Base-by-base conservation (phyloP, 306 rosid genomes). In the Hippophae tibetana region DNA sequence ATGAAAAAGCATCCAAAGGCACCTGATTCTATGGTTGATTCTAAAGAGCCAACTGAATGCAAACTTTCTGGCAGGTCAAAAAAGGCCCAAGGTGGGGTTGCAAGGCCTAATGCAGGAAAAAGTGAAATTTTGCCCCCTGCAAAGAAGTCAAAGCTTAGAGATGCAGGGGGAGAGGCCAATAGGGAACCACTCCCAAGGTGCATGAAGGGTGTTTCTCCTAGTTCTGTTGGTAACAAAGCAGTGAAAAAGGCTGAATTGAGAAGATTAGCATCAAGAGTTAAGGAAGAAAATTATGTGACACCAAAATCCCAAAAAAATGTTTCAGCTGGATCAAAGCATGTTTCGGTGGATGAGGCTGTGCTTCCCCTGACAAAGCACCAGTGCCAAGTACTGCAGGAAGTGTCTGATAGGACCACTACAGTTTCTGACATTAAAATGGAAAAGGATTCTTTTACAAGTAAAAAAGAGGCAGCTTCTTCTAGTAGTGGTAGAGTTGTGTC, bases 81-180 rank as follows among this genome's bases (percentile, higher is more conserved):
- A 78, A 82, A 66, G 82, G 38, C 64, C 69, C 96, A 73, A 38
- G 47, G 54, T 63, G 79, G 64, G 61, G 57, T 50, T 69, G 76
- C 64, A 66, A 92, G 72, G 72, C 66, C 72, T 77, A 76, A 64
- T 69, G 53, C 59, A 62, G 79, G 62, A 54, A 57, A 76, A 69
- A 79, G 74, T 73, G 90, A 82, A 57, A 59, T 62, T 57, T 59
- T 69, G 51, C 95, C 59, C 66, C 71, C 82, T 52, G 44, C 82
- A 53, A 88, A 84, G 78, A 93, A 78, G 75, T 69, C 72, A 56
- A 89, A 77, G 74, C 73, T 31, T 31, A 61, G 59, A 52, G 89
- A 84, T 48, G 47, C 78, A 14, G 74, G 80, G 48, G 85, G 82
- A 45, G 73, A 57, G 63, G 8, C 59, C 57, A 13, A 65, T 14